A percentile compares a stretch with the other conserved stretches of the same genome.
Conservation (phyloP, 805 yeast genomes). For the Candida ponderosae region DNA sequence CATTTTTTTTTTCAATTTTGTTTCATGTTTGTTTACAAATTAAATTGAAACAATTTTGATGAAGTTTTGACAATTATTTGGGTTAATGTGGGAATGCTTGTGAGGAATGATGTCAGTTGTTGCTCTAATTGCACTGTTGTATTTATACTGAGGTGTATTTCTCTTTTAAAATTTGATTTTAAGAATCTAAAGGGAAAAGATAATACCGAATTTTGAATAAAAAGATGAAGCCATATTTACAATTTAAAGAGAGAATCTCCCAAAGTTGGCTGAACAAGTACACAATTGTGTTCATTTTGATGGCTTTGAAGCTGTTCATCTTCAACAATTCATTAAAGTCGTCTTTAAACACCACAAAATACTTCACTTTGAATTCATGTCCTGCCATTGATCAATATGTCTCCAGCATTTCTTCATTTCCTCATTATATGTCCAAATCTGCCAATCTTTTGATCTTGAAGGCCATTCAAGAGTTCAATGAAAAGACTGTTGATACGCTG, state of each 20-base stretch:
- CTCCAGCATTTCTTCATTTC: slow-evolving; percentile 34
- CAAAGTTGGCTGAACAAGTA: slow-evolving; percentile 64
- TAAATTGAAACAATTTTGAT: too few species aligned
- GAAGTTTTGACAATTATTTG: too few species aligned
- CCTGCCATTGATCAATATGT: slow-evolving; percentile 32
- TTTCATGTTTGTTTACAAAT: not conserved
- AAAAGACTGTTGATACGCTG: slow-evolving; percentile 36
- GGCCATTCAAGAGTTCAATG: slow-evolving; percentile 39
- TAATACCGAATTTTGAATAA: not conserved
- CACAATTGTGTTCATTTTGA: slow-evolving; percentile 46
- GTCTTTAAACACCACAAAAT: slow-evolving; percentile 32
- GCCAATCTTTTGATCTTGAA: slow-evolving; percentile 44
- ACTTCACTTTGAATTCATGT: slow-evolving; percentile 37
- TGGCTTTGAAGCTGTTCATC: slow-evolving; percentile 51
- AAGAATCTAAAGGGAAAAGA: too few species aligned
- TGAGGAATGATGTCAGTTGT: too few species aligned
- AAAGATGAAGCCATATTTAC: slow-evolving; percentile 29
- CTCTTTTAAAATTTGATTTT: too few species aligned
- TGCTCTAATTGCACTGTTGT: too few species aligned
- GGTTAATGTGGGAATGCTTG: too few species aligned
- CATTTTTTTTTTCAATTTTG: not conserved
- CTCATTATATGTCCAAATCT: slow-evolving; percentile 47
- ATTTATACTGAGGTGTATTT: too few species aligned
- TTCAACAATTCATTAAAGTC: slow-evolving; percentile 41
- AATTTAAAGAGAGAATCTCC: slow-evolving; percentile 44